phyloP scores from a whole-genome alignment of 306 rosid genomes.

The Dalbergia cochinchinensis region DNA sequence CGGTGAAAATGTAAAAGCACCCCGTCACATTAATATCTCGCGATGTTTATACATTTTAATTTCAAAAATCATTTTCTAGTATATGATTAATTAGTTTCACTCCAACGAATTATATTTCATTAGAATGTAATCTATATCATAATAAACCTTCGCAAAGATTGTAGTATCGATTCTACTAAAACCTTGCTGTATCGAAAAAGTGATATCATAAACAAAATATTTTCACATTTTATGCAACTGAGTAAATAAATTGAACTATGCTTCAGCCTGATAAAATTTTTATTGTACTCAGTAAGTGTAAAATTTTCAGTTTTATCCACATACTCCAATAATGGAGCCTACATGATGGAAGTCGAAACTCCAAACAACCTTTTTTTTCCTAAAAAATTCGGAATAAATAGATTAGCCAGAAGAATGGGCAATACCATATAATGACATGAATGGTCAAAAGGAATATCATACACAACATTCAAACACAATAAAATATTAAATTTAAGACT shows the following conservation, averaged over 20 bases:
- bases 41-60: no score
- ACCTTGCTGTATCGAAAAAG: no score
- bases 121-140: neutral
- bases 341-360: neutral
- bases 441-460: neutral
- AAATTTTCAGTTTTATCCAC: neutral
- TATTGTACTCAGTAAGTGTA: neutral
- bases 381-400: neutral
- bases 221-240: neutral
- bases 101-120: no score
- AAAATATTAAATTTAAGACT: constrained; percentile 22
- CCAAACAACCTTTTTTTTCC: neutral
- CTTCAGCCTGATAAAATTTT: neutral
- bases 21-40: no score
- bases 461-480: constrained; percentile 1
- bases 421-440: neutral
- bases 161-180: no score
- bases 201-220: no score
- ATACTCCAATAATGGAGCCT: neutral
- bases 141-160: no score
- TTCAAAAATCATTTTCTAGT: no score
- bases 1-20: no score
- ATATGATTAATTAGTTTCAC: no score
- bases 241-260: neutral
- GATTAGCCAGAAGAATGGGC: neutral